Evolutionary conservation across 1,284 basidiomycete genomes (phyloP).

Genomic region (Jaminaea rosea): DNA sequence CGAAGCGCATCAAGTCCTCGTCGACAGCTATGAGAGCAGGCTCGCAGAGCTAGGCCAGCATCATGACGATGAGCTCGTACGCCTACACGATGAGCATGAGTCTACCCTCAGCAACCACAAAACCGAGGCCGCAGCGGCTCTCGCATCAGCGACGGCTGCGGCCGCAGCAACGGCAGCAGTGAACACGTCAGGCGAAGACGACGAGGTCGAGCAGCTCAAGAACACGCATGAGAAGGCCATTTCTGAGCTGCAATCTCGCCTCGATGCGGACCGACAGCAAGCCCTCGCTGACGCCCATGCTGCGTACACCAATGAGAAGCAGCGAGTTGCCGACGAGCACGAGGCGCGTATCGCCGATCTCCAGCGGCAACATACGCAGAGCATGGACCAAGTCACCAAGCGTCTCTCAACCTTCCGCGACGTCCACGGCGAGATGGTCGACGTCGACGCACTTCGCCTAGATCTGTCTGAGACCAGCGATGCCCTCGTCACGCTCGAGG

Average conservation of each 20-base stretch:
- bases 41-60: not conserved
- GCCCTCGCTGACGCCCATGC: not conserved
- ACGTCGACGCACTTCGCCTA: slow-evolving; percentile 61
- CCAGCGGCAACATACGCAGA: not conserved
- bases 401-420: not conserved
- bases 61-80: not conserved
- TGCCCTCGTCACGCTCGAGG: slow-evolving; percentile 45
- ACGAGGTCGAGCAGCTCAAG: not conserved
- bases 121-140: not conserved
- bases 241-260: not conserved
- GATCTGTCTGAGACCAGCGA: slow-evolving; percentile 47
- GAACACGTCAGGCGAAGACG: not conserved
- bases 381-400: not conserved
- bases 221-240: not conserved
- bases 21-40: not conserved
- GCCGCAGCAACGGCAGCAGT: not conserved
- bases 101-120: not conserved
- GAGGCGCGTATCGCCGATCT: slow-evolving; percentile 1
- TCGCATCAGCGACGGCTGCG: not conserved
- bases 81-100: slow-evolving; percentile 1
- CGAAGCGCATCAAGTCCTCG: not conserved
- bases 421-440: slow-evolving; percentile 14
- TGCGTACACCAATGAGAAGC: slow-evolving; percentile 5
- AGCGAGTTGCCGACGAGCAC: slow-evolving; percentile 12
- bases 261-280: not conserved